phyloP scores from a whole-genome alignment of 768 basidiomycete genomes.

The Mycena chlorophos region DNA sequence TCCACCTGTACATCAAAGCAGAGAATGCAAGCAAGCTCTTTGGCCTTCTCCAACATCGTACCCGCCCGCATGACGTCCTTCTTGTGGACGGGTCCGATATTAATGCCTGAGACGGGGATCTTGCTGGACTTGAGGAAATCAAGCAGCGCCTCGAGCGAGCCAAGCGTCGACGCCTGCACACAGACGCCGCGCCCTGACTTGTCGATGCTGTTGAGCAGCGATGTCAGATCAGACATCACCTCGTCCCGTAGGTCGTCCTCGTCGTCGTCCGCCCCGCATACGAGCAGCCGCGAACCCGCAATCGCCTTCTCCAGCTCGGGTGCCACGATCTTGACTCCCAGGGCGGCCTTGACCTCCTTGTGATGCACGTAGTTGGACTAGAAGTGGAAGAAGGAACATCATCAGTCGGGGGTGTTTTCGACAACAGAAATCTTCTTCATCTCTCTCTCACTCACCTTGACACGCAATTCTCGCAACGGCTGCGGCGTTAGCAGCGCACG shows the following conservation, averaged over 20 bases:
- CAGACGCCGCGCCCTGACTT: constrained; percentile 96
- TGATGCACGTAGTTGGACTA: constrained; percentile 96
- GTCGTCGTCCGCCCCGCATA: constrained; percentile 93
- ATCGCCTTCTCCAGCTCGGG: constrained; percentile 98
- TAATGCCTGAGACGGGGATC: constrained; percentile 96
- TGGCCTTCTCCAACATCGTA: constrained; percentile 94
- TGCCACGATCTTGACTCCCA: constrained; percentile 93
- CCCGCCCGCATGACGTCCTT: constrained; percentile 90
- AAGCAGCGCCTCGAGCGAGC: constrained; percentile 92
- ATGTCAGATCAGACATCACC: constrained; percentile 93
- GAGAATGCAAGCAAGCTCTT: constrained; percentile 91
- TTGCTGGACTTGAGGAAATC: constrained; percentile 95
- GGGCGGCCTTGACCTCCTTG: constrained; percentile 94
- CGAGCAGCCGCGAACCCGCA: constrained; percentile 91
- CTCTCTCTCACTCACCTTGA: constrained; percentile 82
- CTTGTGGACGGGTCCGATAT: constrained; percentile 96
- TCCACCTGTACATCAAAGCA: constrained; percentile 96
- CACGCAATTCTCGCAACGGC: constrained; percentile 89
- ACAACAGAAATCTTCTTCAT: constrained; percentile 8
- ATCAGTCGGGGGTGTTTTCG: no score
- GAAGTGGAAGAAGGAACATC: constrained; percentile 16
- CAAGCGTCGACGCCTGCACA: constrained; percentile 95
- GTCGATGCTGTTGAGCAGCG: constrained; percentile 85
- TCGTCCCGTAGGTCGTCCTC: constrained; percentile 94
- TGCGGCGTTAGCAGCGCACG: constrained; percentile 95